A percentile compares a stretch with the other conserved stretches of the same genome.
Conservation (phyloP, 2,329 filamentous ascomycete genomes). For the Didymellaceae sp. region DNA sequence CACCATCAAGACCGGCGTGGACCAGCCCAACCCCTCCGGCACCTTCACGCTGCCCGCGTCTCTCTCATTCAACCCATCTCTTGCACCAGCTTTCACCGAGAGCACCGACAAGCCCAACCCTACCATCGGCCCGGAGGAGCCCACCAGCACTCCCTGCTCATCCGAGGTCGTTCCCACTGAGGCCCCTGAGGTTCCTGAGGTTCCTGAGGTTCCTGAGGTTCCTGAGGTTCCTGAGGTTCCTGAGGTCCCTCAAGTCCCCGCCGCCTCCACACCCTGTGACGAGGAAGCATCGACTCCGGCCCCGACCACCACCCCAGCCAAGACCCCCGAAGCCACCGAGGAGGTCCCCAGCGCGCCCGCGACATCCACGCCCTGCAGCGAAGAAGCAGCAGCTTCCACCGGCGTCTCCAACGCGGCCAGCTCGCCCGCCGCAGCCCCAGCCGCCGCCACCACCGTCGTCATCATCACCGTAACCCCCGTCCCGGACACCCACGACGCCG, state of each 20-base stretch:
- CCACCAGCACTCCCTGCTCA: neutral
- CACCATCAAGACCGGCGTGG: neutral
- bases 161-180: neutral
- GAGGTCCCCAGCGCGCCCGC: too few relatives aligned
- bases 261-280: neutral
- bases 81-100: neutral
- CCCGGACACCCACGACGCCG: neutral
- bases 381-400: neutral
- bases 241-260: neutral
- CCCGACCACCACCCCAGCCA: too few relatives aligned
- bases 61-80: neutral
- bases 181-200: neutral
- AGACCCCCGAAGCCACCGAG: too few relatives aligned
- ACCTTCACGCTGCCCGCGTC: neutral
- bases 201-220: neutral
- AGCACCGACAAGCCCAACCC: neutral
- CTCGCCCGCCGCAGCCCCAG: too few relatives aligned
- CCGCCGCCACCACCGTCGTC: too few relatives aligned
- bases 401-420: too few relatives aligned
- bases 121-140: neutral
- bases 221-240: neutral
- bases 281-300: neutral
- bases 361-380: too few relatives aligned
- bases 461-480: neutral
- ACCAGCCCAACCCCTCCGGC: neutral